phyloP scores from a whole-genome alignment of 2,329 filamentous ascomycete species.

The Trichoderma asperellum region DNA sequence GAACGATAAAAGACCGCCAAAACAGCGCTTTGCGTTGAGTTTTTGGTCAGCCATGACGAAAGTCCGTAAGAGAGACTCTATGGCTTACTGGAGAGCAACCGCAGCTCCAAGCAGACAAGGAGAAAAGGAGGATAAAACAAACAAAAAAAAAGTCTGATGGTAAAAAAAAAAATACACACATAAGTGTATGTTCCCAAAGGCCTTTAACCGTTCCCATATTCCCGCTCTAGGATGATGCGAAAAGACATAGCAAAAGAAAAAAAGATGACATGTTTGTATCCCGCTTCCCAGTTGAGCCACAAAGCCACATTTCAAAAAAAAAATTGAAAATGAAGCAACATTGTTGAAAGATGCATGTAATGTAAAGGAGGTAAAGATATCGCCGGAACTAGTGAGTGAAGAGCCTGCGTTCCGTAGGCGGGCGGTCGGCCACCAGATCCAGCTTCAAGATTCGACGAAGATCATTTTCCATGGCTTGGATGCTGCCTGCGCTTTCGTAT shows the following conservation, averaged over 20 bases:
- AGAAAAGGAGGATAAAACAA: neutral
- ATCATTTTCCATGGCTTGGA: constrained; percentile 57
- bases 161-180: neutral
- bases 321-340: constrained; percentile 12
- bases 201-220: constrained; percentile 5
- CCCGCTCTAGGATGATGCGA: constrained; percentile 24
- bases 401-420: constrained; percentile 31
- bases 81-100: neutral
- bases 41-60: neutral
- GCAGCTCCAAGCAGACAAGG: neutral
- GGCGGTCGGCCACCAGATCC: constrained; percentile 38
- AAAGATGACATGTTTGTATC: constrained; percentile 1
- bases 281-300: constrained; percentile 13
- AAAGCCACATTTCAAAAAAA: neutral
- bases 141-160: neutral
- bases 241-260: constrained; percentile 24
- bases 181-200: neutral
- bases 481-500: constrained; percentile 38
- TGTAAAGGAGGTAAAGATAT: neutral
- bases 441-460: constrained; percentile 58
- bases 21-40: neutral
- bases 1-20: neutral
- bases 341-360: constrained; percentile 11
- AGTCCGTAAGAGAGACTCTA: neutral
- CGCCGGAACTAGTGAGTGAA: constrained; percentile 32